These are phyloP conservation scores for Turritis glabra DNA, from an alignment of 345 rosid species.

Conservation along the genomic window DNA sequence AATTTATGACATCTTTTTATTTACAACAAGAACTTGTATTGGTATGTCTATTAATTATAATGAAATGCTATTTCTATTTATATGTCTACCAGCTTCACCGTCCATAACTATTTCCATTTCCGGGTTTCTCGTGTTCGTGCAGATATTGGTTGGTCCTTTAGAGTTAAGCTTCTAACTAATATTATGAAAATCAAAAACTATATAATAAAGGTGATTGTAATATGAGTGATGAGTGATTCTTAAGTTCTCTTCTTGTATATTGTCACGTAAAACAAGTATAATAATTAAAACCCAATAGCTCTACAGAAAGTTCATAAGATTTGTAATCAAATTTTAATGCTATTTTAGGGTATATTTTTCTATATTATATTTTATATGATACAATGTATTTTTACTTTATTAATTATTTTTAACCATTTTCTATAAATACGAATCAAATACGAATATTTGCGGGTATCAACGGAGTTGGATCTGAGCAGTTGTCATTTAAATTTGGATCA, in stretches of 20 bases:
- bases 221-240: constrained; percentile 1
- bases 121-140: constrained; percentile 34
- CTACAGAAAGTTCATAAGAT: background rate
- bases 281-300: background rate
- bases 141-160: constrained; percentile 23
- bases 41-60: background rate
- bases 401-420: too few relatives aligned
- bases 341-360: too few relatives aligned
- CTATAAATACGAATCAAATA: too few relatives aligned
- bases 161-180: constrained; percentile 27
- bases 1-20: too few relatives aligned
- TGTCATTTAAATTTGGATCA: too few relatives aligned
- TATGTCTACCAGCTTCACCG: constrained; percentile 32
- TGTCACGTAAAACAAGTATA: background rate
- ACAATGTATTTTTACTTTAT: too few relatives aligned
- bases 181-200: constrained; percentile 1
- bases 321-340: too few relatives aligned
- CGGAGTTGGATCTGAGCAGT: too few relatives aligned
- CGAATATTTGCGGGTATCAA: too few relatives aligned
- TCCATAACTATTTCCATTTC: constrained; percentile 18
- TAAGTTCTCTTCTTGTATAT: constrained; percentile 10
- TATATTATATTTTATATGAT: too few relatives aligned
- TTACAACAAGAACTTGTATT: background rate
- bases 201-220: background rate
- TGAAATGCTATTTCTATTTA: background rate